Evolutionary conservation across 768 basidiomycete genomes (phyloP).

Genomic region (Lactifluus volemus): DNA sequence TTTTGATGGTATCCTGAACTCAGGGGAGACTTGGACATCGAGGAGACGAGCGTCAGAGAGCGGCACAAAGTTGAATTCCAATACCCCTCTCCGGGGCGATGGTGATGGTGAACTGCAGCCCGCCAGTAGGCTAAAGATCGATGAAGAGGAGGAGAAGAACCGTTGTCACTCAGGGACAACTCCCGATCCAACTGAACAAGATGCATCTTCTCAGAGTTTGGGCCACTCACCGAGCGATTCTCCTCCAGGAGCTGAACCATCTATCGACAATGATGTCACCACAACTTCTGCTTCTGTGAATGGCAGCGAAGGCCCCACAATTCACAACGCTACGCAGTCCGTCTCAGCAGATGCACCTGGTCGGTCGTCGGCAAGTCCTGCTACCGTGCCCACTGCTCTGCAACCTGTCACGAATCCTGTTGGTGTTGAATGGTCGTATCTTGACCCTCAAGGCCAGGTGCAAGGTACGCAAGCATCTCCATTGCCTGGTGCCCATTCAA

Average conservation of each 20-base stretch:
- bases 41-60: slow-evolving; percentile 56
- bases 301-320: neutral
- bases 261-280: neutral
- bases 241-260: neutral
- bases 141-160: slow-evolving; percentile 47
- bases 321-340: neutral
- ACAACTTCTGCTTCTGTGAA: neutral
- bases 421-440: slow-evolving; percentile 80
- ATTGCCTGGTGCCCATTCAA: neutral
- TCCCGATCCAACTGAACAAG: neutral
- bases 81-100: slow-evolving; percentile 30
- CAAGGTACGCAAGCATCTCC: slow-evolving; percentile 51
- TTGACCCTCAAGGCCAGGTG: slow-evolving; percentile 84
- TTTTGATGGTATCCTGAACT: slow-evolving; percentile 65
- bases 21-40: slow-evolving; percentile 61
- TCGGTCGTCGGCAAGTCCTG: neutral
- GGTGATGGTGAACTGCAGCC: slow-evolving; percentile 34
- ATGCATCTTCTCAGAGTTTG: neutral
- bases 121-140: slow-evolving; percentile 40
- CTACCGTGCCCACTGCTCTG: slow-evolving; percentile 22
- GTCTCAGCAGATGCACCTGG: neutral
- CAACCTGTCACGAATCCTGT: slow-evolving; percentile 46
- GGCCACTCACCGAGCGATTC: neutral
- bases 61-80: slow-evolving; percentile 35
- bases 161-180: neutral